Base-by-base conservation (phyloP, 116 monocot genomes). In the Dioscorea cayenensis region DNA sequence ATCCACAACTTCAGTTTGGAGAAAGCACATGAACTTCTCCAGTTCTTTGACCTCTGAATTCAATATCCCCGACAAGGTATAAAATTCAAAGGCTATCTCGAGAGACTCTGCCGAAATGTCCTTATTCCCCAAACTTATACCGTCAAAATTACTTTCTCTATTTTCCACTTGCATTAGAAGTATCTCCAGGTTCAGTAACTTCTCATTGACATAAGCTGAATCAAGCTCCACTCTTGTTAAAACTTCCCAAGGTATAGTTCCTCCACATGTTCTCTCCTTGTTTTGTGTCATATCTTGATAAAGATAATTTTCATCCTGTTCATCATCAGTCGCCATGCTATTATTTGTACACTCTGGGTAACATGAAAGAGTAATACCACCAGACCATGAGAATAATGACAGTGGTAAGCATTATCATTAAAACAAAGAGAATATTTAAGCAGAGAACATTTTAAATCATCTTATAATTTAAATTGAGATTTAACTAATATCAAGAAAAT, bases 111-210 rank as follows among this genome's bases (percentile, higher is more conserved):
- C 23, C 4, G 80, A 77, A 20, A 79, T 51, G 21, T 73, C 76
- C 6, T 75, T 70, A 71, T 78, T 38, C 7, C 85, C 78, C 16
- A 72, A 8, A 36, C 6, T 20, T 37, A 75, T 65, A n/a, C 77
- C 63, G 69, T 84, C 86, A 76, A 80, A 82, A 71, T 85, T 84
- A 69, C 9, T 72, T 29, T 51, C 73, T 55, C 72, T 84, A 50
- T 69, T 72, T 19, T 76, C 78, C 1, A 92, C 69, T 68, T 92
- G 85, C 85, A 90, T 87, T 73, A 78, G 38, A 75, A 95, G 83
- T 64, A 89, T 87, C 70, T 92, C 89, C 28, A 95, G 72, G 71
- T 92, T 95, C 25, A 87, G 50, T 18, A 87, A 77, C 77, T 95
- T 95, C 80, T 95, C 95, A 23, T 87, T 85, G 70, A 75, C 80